Evolutionary conservation across 2,329 filamentous ascomycete species (phyloP), one percentile per base, ranked within the genome.

Genomic region (Decorospora gaudefroyi): DNA sequence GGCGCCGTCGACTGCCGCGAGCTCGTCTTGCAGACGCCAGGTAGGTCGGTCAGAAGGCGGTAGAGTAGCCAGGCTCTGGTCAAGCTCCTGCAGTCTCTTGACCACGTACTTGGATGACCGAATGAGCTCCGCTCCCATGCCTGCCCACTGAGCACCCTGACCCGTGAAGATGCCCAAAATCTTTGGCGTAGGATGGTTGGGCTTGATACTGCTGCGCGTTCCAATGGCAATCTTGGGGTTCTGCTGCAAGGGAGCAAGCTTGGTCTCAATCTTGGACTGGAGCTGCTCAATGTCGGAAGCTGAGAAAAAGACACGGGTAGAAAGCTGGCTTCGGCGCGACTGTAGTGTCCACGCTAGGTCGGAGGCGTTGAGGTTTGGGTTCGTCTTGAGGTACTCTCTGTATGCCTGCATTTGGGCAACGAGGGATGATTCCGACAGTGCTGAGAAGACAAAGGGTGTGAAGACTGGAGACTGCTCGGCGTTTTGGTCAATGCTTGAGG

Each of bases 101-200:
- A 12, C 7, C 5, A 15, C 19, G 4, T 31, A 15, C 8, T n/a
- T 1, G 11, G 23, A 17, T 6, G 17, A 18, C 2, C 5, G 11
- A 6, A 42, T 6, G 4, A 42, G 23, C 1, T 28, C 23, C 8
- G 12, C 18, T 12, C 39, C 32, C 40, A 42, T 42, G 1, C 16
- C 5, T 1, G 31, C 12, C 2, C 10, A 36, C 17, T 42, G 40
- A 3, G 40, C 40, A 13, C 40, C 40, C 6, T 42, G 40, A 11
- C 42, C 38, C 2, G 36, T 51, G 41, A 49, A 45, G 21, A 43
- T 21, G 10, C 43, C 43, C 5, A 55, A 8, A 12, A 39, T 7
- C 17, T 19, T 27, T 15, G 21, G n/a, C 25, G 25, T 9, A 15
- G 11, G 6, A 29, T 6, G 27, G 25, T 5, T 11, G 11, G 4